These are phyloP conservation scores for Fusarium guadeloupense DNA, from an alignment of 2,329 filamentous ascomycete genomes.

Conservation along the genomic window DNA sequence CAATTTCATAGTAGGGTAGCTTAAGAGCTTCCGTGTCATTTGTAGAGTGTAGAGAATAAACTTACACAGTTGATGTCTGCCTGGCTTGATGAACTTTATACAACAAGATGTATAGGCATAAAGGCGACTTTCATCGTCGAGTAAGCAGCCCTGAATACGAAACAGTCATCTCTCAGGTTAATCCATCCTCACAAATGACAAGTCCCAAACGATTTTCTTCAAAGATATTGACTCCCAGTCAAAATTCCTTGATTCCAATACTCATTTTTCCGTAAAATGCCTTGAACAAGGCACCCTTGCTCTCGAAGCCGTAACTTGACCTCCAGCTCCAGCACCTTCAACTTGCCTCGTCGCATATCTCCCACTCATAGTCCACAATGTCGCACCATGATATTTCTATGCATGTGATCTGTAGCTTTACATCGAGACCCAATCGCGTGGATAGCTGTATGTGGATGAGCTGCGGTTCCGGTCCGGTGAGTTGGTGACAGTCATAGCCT, in stretches of 20 bases:
- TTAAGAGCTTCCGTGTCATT: too few relatives aligned
- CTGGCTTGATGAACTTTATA: too few relatives aligned
- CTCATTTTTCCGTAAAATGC: conserved; percentile 6
- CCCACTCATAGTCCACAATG: neutral
- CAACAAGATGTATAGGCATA: too few relatives aligned
- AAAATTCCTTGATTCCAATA: neutral
- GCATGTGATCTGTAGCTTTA: conserved; percentile 1
- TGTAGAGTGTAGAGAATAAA: too few relatives aligned
- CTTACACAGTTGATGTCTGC: too few relatives aligned
- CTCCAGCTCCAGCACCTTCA: neutral
- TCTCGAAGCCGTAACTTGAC: neutral
- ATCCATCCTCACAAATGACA: neutral
- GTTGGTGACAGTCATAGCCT: too few relatives aligned
- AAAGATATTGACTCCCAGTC: neutral
- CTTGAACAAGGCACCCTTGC: conserved; percentile 23
- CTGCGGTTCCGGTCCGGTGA: neutral
- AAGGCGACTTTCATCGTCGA: too few relatives aligned
- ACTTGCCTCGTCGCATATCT: conserved; percentile 20
- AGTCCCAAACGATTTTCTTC: neutral
- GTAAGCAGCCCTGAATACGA: too few relatives aligned
- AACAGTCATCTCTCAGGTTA: too few relatives aligned
- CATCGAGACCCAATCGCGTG: conserved; percentile 6
- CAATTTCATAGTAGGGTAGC: too few relatives aligned
- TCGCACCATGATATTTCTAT: conserved; percentile 9
- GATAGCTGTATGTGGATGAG: neutral